Base-by-base conservation (phyloP, 2,329 filamentous ascomycete species). In the Cladosporium sp. region DNA sequence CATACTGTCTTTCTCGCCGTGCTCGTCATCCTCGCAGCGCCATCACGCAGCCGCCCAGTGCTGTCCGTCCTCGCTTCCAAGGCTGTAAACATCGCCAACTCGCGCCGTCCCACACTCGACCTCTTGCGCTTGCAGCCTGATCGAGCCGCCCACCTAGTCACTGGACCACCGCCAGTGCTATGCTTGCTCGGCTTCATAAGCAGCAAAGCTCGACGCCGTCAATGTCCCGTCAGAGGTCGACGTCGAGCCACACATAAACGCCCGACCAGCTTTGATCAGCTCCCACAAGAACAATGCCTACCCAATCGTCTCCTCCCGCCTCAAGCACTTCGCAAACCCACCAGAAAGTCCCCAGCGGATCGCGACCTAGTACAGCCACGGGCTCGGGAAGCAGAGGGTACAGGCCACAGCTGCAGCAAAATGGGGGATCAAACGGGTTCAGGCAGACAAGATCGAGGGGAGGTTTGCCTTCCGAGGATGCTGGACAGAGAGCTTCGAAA, bases 191-290 rank as follows among this genome's bases (percentile, higher is more conserved):
- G 32, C 16, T n/a, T 36, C 34, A 56, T 23, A 56, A 54, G 25
- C 49, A 54, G 60, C 49, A 56, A 25, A 63, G 49, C 60, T 63
- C 60, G 32, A 54, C 32, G 49, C 60, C 60, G 34, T 43, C 60
- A 63, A 63, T 63, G 60, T 63, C 60, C 60, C 49, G 25, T 34
- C 34, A n/a, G 34, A 54, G 21, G 49, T 56, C 60, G 30, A 43
- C 34, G 60, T 56, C 60, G 60, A 63, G 60, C 60, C 28, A 23
- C 23, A 56, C 49, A 23, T 63, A 25, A 56, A 39, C 39, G 26
- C 34, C 32, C n/a, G n/a, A 32, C 14, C 18, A 16, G 59, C 46
- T 48, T 26, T 23, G n/a, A 39, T 26, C 26, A 21, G 26, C 21
- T 21, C 23, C 7, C n/a, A n/a, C 25, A 30, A 21, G 14, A 39